Base-by-base conservation (phyloP, 2,329 filamentous ascomycete genomes). In the Geosmithia flava region DNA sequence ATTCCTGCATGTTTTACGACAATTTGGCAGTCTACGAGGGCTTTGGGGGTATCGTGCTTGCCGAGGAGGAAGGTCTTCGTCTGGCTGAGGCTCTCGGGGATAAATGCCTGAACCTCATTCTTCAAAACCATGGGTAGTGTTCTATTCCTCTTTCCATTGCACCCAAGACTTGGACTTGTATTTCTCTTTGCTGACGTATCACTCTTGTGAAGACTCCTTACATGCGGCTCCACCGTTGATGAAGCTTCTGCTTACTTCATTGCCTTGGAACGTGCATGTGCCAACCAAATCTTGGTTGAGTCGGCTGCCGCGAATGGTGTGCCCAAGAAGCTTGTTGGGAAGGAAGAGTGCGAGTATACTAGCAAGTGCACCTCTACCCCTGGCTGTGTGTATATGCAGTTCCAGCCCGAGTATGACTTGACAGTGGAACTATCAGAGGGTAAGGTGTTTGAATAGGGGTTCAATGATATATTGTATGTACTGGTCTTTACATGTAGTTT, bases 191-290 rank as follows among this genome's bases (percentile, higher is more conserved):
- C 33, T 37, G 11, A 16, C 6, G 6, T 37, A 16, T 37, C 11
- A 7, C 15, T 37, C 3, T 16, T 37, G 33, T 13, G 33, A 11
- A 37, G 33, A 0, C 62, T 88, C 13, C 55, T 87, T 46, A 87
- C 82, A 0, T 81, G 85, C 0, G 84, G 84, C 0, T 56, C 60
- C 3, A 87, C 81, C 0, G 83, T 88, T 2, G 84, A 87, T 53
- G 84, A 87, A 61, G 83, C 84, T 0, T 81, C 81, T 0, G 86
- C 79, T 59, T 61, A 85, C 48, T 86, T 83, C 59, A 79, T 77
- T 0, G 66, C 80, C 4, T 71, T 86, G 64, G 83, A 87, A 60
- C 71, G 78, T 27, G 77, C 73, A 8, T 87, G 83, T 57, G 72
- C 78, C 8, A 49, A 58, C 15, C 52, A 60, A 44, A 50, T 63